Evolutionary conservation across 1,139 yeast species (phyloP).

Genomic region (Yamadazyma dendronema): DNA sequence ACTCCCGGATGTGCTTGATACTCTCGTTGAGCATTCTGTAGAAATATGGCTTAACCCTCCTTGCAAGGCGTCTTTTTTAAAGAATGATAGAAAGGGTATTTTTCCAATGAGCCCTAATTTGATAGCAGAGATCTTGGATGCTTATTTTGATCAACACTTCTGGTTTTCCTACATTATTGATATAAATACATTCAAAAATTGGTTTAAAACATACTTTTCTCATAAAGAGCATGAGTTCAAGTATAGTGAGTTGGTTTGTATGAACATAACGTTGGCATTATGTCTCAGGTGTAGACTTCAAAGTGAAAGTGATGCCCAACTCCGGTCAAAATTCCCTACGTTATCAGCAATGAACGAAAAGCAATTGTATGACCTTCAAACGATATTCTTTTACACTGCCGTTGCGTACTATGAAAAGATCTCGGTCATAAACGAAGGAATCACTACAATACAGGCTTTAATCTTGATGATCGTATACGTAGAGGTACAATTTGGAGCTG

Average conservation of each 20-base stretch:
- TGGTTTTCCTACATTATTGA: constrained; percentile 15
- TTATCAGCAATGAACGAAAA: constrained; percentile 10
- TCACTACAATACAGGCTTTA: constrained; percentile 49
- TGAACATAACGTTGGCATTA: constrained; percentile 26
- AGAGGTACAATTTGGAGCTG: constrained; percentile 39
- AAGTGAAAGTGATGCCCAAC: constrained; percentile 10
- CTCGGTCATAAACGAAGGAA: constrained; percentile 48
- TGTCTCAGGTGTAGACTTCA: constrained; percentile 23
- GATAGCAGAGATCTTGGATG: constrained; percentile 26
- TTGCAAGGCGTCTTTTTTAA: constrained; percentile 18
- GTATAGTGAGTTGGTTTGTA: constrained; percentile 30
- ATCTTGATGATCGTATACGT: constrained; percentile 43
- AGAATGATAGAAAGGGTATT: constrained; percentile 23
- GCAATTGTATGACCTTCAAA: constrained; percentile 21
- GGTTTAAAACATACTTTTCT: constrained; percentile 25
- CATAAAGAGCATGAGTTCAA: constrained; percentile 17
- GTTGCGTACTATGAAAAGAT: constrained; percentile 49
- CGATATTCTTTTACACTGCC: constrained; percentile 29
- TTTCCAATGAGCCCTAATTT: constrained; percentile 28
- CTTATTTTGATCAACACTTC: constrained; percentile 18
- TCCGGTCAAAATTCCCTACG: constrained; percentile 6
- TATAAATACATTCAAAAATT: constrained; percentile 16
- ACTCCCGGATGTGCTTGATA: constrained; percentile 28
- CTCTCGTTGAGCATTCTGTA: constrained; percentile 20
- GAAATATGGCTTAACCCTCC: constrained; percentile 36